Evolutionary conservation across 2,329 filamentous ascomycete genomes (phyloP).

Genomic region (Sporothrix pallida): DNA sequence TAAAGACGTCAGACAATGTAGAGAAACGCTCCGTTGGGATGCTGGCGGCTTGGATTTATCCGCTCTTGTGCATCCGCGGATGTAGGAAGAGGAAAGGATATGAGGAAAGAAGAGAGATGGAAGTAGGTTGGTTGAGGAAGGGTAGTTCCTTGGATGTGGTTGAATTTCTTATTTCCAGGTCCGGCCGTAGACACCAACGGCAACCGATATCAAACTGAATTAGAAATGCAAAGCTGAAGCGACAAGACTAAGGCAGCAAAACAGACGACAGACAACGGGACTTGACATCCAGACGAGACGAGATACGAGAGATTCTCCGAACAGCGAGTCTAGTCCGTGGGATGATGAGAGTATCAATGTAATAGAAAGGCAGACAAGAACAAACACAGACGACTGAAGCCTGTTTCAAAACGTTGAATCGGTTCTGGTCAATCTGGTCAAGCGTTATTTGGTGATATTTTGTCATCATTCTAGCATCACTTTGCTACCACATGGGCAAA

Average conservation of each 20-base stretch:
- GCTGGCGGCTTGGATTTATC: conserved; percentile 9
- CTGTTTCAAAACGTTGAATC: background rate
- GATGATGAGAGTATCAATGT: background rate
- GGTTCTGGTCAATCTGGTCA: background rate
- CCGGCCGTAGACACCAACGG: background rate
- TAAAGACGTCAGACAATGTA: background rate
- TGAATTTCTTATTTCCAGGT: background rate
- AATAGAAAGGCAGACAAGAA: background rate
- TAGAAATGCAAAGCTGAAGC: background rate
- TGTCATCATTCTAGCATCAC: conserved; percentile 15
- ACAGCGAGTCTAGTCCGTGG: background rate
- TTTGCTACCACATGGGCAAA: background rate
- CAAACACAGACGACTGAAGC: background rate
- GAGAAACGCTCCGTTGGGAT: background rate
- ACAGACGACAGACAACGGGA: background rate
- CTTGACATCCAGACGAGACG: background rate
- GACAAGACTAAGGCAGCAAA: background rate
- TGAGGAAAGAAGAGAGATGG: background rate
- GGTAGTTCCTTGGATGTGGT: background rate
- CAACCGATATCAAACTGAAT: background rate
- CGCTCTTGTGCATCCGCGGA: conserved; percentile 7
- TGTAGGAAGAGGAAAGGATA: background rate
- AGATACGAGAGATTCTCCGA: background rate
- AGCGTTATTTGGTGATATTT: conserved; percentile 9
- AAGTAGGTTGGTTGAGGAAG: background rate